phyloP scores from a whole-genome alignment of 2,329 filamentous ascomycete genomes.

The Zymoseptoria crescenta region DNA sequence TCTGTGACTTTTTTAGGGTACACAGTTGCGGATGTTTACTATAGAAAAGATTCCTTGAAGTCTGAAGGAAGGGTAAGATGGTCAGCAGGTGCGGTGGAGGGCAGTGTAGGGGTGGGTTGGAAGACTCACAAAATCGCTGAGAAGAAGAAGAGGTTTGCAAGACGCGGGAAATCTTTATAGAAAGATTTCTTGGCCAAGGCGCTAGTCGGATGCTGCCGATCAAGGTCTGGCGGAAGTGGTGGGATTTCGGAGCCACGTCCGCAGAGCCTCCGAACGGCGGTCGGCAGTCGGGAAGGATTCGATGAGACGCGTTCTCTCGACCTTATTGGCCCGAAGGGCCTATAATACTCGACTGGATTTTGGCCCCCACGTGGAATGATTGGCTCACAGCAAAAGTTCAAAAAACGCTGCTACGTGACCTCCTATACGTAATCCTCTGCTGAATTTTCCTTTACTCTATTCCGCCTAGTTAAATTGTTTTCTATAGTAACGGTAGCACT shows the following conservation, averaged over 20 bases:
- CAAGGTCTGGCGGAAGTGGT: not conserved
- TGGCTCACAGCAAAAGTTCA: too few relatives aligned
- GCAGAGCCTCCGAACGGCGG: not conserved
- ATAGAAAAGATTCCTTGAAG: conserved; percentile 87
- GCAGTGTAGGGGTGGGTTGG: conserved; percentile 7
- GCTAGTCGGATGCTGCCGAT: not conserved
- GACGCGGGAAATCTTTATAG: not conserved
- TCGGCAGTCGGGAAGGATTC: not conserved
- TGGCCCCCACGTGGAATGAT: too few relatives aligned
- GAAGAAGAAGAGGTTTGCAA: not conserved
- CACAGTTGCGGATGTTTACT: conserved; percentile 90
- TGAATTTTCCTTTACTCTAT: too few relatives aligned
- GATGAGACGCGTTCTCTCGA: not conserved
- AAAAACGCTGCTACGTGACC: too few relatives aligned
- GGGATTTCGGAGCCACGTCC: not conserved
- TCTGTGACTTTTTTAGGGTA: conserved; percentile 75
- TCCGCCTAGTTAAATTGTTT: too few relatives aligned
- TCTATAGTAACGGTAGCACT: too few relatives aligned
- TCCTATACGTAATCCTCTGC: too few relatives aligned
- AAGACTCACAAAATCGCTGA: conserved; percentile 4
- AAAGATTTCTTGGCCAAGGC: conserved; percentile 1
- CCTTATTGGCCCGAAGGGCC: too few relatives aligned
- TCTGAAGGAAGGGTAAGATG: conserved; percentile 17
- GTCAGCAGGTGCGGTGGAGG: conserved; percentile 1
- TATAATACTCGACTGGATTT: too few relatives aligned